Conservation (phyloP, 2,329 filamentous ascomycete species). For the Chaetomiaceae sp. region DNA sequence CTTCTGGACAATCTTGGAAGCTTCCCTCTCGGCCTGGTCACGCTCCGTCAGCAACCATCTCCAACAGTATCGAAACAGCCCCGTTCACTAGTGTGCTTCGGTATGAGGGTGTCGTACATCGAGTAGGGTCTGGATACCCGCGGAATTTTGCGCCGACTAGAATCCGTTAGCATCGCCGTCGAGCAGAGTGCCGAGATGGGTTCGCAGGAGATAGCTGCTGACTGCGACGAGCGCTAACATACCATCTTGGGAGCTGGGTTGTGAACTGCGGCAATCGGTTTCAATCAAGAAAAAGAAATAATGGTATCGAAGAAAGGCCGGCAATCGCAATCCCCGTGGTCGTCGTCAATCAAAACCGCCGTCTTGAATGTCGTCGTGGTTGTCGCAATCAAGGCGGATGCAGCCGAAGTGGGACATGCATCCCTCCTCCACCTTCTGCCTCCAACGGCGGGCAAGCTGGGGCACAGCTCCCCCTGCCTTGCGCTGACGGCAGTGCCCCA, state of each 20-base stretch:
- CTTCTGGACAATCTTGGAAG: conserved; percentile 98
- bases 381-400: conserved; percentile 8
- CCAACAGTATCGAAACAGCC: not conserved
- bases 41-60: conserved; percentile 12
- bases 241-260: conserved; percentile 11
- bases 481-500: conserved; percentile 9
- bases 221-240: not conserved
- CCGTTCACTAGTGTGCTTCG: not conserved
- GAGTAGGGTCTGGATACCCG: conserved; percentile 96
- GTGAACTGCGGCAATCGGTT: no score
- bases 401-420: conserved; percentile 10
- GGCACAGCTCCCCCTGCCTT: conserved; percentile 13
- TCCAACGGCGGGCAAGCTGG: not conserved
- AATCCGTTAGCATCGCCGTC: not conserved
- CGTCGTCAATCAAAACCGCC: no score
- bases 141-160: conserved; percentile 95
- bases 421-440: conserved; percentile 1
- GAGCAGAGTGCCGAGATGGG: not conserved
- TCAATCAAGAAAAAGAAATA: no score
- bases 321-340: no score
- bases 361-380: not conserved
- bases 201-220: not conserved
- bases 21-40: conserved; percentile 86
- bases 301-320: not conserved
- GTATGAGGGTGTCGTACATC: conserved; percentile 62